Evolutionary conservation across 805 yeast genomes (phyloP).

Genomic region (Priceomyces medius): DNA sequence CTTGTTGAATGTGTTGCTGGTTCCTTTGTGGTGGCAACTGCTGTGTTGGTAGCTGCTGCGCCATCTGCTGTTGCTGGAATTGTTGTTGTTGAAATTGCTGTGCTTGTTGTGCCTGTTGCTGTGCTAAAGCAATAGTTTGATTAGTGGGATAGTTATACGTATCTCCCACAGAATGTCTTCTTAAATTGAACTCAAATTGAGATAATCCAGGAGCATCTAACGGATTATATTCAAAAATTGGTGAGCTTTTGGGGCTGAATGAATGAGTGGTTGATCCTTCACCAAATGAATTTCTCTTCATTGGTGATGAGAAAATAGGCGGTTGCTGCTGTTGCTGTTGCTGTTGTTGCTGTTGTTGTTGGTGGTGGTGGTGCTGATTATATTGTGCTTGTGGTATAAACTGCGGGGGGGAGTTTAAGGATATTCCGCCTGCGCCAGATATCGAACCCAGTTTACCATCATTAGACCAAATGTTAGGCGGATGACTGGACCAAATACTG

Average conservation of each 20-base stretch:
- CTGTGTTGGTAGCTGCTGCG: background rate
- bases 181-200: slow-evolving; percentile 8
- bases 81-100: slow-evolving; percentile 1
- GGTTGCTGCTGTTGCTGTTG: slow-evolving; percentile 7
- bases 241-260: slow-evolving; percentile 7
- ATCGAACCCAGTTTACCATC: slow-evolving; percentile 3
- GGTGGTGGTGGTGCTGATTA: slow-evolving; percentile 5
- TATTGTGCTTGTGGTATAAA: slow-evolving; percentile 6
- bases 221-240: background rate
- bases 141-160: slow-evolving; percentile 6
- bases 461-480: slow-evolving; percentile 6
- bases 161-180: slow-evolving; percentile 14
- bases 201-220: slow-evolving; percentile 1
- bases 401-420: slow-evolving; percentile 6
- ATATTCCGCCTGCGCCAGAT: slow-evolving; percentile 1
- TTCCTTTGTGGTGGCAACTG: slow-evolving; percentile 1
- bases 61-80: background rate
- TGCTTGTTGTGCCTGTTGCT: slow-evolving; percentile 1
- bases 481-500: slow-evolving; percentile 15
- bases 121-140: background rate
- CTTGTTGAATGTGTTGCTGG: background rate
- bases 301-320: background rate
- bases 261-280: slow-evolving; percentile 2
- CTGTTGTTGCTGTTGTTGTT: no score
- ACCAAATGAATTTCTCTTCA: slow-evolving; percentile 4